Conservation (phyloP, 805 yeast species). For the Suhomyces pyralidae region DNA sequence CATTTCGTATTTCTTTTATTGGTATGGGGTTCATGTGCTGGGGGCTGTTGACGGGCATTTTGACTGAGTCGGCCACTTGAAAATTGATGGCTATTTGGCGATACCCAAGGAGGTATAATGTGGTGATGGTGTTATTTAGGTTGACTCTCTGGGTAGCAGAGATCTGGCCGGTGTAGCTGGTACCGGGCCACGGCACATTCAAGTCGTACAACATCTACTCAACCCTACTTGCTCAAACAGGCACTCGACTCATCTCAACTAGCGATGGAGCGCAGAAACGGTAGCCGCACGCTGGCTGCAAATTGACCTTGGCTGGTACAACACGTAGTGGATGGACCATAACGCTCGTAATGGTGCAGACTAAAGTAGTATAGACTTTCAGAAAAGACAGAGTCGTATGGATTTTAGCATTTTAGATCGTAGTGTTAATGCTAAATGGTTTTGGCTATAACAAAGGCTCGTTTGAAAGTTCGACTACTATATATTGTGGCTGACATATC, state of each 20-base stretch:
- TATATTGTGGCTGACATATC: background rate
- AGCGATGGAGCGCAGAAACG: background rate
- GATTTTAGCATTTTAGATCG: too few species aligned
- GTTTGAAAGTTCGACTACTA: too few species aligned
- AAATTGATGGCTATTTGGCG: constrained; percentile 76
- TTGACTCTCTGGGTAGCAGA: constrained; percentile 39
- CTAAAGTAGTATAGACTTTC: too few species aligned
- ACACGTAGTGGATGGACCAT: background rate
- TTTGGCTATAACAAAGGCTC: too few species aligned
- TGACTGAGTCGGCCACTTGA: constrained; percentile 47
- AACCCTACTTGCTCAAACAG: too few species aligned
- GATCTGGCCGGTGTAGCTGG: constrained; percentile 43
- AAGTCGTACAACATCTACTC: constrained; percentile 46
- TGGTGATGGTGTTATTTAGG: constrained; percentile 49
- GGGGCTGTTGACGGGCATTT: constrained; percentile 47
- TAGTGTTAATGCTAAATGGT: too few species aligned
- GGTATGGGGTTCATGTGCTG: constrained; percentile 47
- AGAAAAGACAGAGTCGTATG: too few species aligned
- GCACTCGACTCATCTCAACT: background rate
- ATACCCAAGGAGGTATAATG: constrained; percentile 63
- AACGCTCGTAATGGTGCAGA: background rate
- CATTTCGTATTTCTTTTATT: constrained; percentile 26
- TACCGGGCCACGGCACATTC: constrained; percentile 71
- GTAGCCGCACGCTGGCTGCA: background rate
- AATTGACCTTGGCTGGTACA: background rate